Evolutionary conservation across 352 stramenopile species (phyloP), one percentile per base, ranked within the genome.

Genomic region (Phytophthora melonis): DNA sequence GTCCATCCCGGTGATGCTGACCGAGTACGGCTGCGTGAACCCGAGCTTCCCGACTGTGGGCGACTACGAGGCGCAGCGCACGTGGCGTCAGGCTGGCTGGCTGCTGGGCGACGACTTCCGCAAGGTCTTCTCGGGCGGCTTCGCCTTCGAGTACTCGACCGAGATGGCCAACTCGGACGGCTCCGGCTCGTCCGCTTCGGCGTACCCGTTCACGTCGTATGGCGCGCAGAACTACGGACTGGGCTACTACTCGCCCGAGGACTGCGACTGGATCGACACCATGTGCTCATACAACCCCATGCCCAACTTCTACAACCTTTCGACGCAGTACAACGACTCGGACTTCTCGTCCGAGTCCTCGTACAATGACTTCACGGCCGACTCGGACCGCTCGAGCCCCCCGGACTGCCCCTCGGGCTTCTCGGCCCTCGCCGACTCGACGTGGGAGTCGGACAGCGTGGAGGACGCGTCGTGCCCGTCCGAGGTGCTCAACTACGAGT

Each of bases 1-100:
- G 61, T 80, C 83, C 41, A 89, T 93, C 63, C 91, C 91, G 2
- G 80, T 93, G 16, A 66, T 97, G 59, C 72, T 96, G 18, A 91
- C 86, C 2, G 91, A 97, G 67, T 96, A 91, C 69, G 91, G 91
- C 5, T 97, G 91, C 58, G 58, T 94, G 3, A 84, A 86, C 60
- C 52, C 68, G 45, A 84, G 78, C 27, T 93, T 93, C 68, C 77
- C 82, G 19, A 90, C 83, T 2, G 78, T 90, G 3, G 75, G 86
- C 13, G 75, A 70, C 18, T 96, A 93, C 67, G 79, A 84, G 30
- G 84, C 80, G 10, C 86, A 93, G 70, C 82, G 86, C 52, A 86
- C 82, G 36, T 92, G 79, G 77, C 74, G 81, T 2, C 75, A 93
- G 25, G 84, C 84, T 1, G 77, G 71, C 1, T 93, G 84, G 82